Evolutionary conservation across 2,329 filamentous ascomycete genomes (phyloP), one percentile per base, ranked within the genome.

Genomic region (Chaetomiaceae sp.): DNA sequence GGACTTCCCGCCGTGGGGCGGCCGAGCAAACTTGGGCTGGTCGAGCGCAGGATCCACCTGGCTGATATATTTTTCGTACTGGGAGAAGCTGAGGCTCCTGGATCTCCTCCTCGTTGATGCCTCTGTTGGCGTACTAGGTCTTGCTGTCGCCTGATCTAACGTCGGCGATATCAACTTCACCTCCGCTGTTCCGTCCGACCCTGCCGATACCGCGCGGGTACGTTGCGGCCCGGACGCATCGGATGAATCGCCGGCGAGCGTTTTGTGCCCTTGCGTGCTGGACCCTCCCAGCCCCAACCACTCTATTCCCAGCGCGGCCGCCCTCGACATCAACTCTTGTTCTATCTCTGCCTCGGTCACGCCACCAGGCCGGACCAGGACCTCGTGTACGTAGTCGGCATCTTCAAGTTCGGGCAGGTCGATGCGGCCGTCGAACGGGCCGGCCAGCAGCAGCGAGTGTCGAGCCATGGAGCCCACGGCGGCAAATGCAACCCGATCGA

Each of bases 21-120:
- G 53, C 53, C 67, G 69, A 48, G 68, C 58, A 38, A 73, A 68
- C 50, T 72, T 75, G 42, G 72, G 69, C 54, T 75, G 73, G 56
- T 71, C 69, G 32, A 73, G 65, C 34, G 70, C 70, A 6, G 71
- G 70, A 50, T 75, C 71, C 27, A 76, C 57, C 37, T 76, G 69
- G 16, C 71, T 65, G 33, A 81, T 61, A 54, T 78, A 80, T 55
- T 69, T 73, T 29, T 82, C 77, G 59, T 81, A 82, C 27, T 73
- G 71, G 6, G 71, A 67, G 58, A 81, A 80, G 51, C 66, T 76
- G 23, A 76, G 64, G 32, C 64, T 70, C 55, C 70, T 72, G 33
- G 71, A 70, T 49, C 70, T 62, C 51, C 59, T 62, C 54, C 63
- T 68, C 50, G 61, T 58, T 36, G 65, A 54, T 5, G 63, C 52